Base-by-base conservation (phyloP, 192 early-diverging fungal species). In the Backusella westeae region DNA sequence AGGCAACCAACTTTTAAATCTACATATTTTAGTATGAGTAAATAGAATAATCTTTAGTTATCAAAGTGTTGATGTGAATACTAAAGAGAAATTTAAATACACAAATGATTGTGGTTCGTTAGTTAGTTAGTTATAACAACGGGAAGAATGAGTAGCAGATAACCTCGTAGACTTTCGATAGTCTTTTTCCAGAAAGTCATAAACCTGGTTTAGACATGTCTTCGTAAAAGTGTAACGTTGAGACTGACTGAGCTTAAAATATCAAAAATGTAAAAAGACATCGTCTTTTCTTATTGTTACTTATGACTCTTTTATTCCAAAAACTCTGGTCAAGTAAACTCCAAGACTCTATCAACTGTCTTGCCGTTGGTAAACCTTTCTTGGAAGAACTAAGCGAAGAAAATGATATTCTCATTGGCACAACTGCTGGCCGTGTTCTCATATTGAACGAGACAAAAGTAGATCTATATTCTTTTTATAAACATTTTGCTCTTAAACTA, bases 401-500 rank as follows among this genome's bases (percentile, higher is more conserved):
- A 41, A 81, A 81, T 72, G 80, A 81, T 65, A 68, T 81, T 42
- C 73, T 81, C 1, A 73, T 80, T 26, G 82, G 82, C 6, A 80
- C 71, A 34, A 73, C 59, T 34, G 69, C 67, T 34, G 82, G 82
- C 12, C 75, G 68, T 41, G 74, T 83, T 7, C 36, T 83, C 3
- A 80, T 73, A 63, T 52, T 83, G 32, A 80, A 80, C 68, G 56
- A 80, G 29, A 79, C 72, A 67, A 80, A 83, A 71, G 82, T 83
- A 66, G 59, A 49, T 12, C 26, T 34, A 38, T 10, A 2, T 6
- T 19, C 0, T 67, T 3, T 7, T 34, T 46, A 19, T 34, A 29
- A 17, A 35, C 23, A 5, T 9, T 1, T 12, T 12, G 38, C 10
- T 39, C 38, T 12, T 56, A 6, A 23, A 42, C 34, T 26, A 74